Evolutionary conservation across 495 filamentous ascomycete genomes (phyloP).

Genomic region (Hypoxylon fragiforme): DNA sequence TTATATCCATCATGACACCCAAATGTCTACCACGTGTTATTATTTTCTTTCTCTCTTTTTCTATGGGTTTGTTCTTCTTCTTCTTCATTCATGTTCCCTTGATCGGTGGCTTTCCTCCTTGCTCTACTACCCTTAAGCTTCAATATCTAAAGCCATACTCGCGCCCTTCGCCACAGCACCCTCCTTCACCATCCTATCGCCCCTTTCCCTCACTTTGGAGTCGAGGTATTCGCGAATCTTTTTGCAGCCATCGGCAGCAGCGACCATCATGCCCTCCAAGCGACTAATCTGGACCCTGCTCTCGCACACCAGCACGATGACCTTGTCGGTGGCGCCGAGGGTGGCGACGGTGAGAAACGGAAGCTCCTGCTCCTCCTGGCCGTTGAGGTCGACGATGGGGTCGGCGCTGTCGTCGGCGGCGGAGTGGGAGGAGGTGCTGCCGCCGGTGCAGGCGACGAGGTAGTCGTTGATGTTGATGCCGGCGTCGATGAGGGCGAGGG

Average conservation of each 20-base stretch:
- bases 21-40: no score
- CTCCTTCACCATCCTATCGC: conserved; percentile 64
- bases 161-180: conserved; percentile 52
- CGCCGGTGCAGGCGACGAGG: conserved; percentile 83
- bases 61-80: neutral
- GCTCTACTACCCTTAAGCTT: conserved; percentile 36
- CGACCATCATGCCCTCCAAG: conserved; percentile 87
- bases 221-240: conserved; percentile 80
- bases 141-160: conserved; percentile 50
- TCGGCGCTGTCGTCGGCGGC: conserved; percentile 72
- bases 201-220: conserved; percentile 66
- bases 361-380: conserved; percentile 84
- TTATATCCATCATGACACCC: neutral
- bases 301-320: conserved; percentile 82
- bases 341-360: conserved; percentile 87
- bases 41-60: no score
- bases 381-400: conserved; percentile 85
- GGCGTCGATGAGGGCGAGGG: conserved; percentile 89
- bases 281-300: conserved; percentile 73
- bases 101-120: no score
- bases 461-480: conserved; percentile 94
- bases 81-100: no score
- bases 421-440: conserved; percentile 68
- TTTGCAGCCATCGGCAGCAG: conserved; percentile 88
- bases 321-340: conserved; percentile 69